A percentile compares a stretch with the other conserved stretches of the same genome.
phyloP scores from a whole-genome alignment of 2,329 filamentous ascomycete species.

The Colletotrichum gloeosporioides region DNA sequence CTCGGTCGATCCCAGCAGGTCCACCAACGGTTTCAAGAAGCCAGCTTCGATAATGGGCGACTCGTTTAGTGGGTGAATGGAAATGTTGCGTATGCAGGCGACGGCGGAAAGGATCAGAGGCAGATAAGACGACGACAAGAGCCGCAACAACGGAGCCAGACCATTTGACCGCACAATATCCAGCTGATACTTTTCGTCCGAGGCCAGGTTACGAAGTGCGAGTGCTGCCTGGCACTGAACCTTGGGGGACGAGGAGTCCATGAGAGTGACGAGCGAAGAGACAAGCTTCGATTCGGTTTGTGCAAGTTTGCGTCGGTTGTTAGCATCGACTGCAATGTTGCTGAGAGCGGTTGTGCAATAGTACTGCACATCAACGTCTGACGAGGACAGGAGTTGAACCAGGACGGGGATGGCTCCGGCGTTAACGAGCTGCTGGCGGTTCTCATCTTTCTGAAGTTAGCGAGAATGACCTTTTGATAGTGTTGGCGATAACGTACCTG shows the following conservation, averaged over 20 bases:
- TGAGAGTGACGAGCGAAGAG: constrained; percentile 91
- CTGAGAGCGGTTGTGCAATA: constrained; percentile 98
- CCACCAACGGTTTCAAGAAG: constrained; percentile 91
- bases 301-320: constrained; percentile 88
- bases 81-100: constrained; percentile 98
- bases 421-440: constrained; percentile 95
- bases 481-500: constrained; percentile 64
- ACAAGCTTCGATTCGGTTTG: constrained; percentile 91
- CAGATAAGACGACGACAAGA: constrained; percentile 93
- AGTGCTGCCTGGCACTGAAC: constrained; percentile 97
- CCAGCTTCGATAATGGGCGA: constrained; percentile 98
- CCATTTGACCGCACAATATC: constrained; percentile 94
- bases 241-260: constrained; percentile 97
- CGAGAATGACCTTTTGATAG: neutral
- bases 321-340: constrained; percentile 95
- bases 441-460: constrained; percentile 73
- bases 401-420: constrained; percentile 97
- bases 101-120: constrained; percentile 96
- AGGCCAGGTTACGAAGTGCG: constrained; percentile 91
- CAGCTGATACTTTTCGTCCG: constrained; percentile 97
- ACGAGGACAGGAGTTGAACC: constrained; percentile 89
- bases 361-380: constrained; percentile 97
- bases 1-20: constrained; percentile 91
- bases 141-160: constrained; percentile 81
- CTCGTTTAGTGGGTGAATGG: constrained; percentile 96